Evolutionary conservation across 2,329 filamentous ascomycete species (phyloP).

Genomic region (Trichothecium roseum): DNA sequence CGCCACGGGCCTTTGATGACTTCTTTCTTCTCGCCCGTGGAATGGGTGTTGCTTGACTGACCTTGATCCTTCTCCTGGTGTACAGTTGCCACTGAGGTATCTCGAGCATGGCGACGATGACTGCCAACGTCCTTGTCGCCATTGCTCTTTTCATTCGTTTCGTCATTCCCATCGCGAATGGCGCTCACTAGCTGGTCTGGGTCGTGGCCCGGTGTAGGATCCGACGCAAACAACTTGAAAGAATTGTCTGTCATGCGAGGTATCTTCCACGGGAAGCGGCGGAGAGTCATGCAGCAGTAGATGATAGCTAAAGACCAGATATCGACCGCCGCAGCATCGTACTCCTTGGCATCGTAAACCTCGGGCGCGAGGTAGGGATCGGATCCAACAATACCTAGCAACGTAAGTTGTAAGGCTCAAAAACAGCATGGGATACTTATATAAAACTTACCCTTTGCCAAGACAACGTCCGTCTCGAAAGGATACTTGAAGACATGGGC

Average conservation of each 20-base stretch:
- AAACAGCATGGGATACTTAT: background rate
- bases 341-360: conserved; percentile 87
- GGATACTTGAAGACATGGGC: conserved; percentile 96
- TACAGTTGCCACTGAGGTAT: background rate
- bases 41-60: conserved; percentile 10
- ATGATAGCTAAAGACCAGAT: conserved; percentile 99
- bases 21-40: conserved; percentile 47
- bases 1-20: conserved; percentile 90
- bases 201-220: conserved; percentile 66
- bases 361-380: conserved; percentile 96
- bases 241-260: conserved; percentile 87
- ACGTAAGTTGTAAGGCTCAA: background rate
- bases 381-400: conserved; percentile 57
- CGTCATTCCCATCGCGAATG: conserved; percentile 8
- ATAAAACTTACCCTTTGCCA: conserved; percentile 23
- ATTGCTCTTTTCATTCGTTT: no score
- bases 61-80: conserved; percentile 3
- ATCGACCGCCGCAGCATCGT: conserved; percentile 88
- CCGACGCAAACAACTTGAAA: conserved; percentile 82
- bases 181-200: conserved; percentile 39
- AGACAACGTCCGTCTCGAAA: conserved; percentile 62
- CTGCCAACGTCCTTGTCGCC: background rate
- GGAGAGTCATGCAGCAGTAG: conserved; percentile 95
- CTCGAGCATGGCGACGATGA: background rate
- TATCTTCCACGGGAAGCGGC: conserved; percentile 94